A percentile compares a stretch with the other conserved stretches of the same genome.
These are phyloP conservation scores for Tylopilus felleus DNA, from an alignment of 768 basidiomycete genomes.

Conservation along the genomic window DNA sequence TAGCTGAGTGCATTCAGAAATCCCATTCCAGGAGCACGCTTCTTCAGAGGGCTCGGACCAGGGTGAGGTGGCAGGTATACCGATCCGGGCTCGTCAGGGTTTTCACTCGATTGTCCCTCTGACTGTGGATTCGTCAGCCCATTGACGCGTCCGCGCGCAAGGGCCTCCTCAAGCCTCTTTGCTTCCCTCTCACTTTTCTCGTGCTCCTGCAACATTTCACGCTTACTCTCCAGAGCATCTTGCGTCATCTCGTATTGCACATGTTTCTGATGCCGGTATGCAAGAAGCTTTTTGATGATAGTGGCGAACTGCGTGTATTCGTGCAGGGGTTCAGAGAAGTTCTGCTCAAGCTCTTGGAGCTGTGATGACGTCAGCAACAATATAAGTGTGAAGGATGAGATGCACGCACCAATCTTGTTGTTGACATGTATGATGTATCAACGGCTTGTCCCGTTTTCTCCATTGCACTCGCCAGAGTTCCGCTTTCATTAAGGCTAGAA, in stretches of 20 bases:
- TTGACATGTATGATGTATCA: constrained; percentile 91
- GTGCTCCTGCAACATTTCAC: constrained; percentile 80
- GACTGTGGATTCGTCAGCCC: constrained; percentile 23
- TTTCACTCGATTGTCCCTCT: constrained; percentile 35
- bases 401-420: constrained; percentile 73
- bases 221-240: constrained; percentile 80
- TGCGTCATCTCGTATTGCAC: constrained; percentile 98
- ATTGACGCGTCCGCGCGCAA: constrained; percentile 53
- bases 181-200: constrained; percentile 94
- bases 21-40: constrained; percentile 75
- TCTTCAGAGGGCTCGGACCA: constrained; percentile 65
- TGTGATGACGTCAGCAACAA: constrained; percentile 31
- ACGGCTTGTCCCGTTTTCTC: constrained; percentile 98
- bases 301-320: constrained; percentile 93
- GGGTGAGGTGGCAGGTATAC: constrained; percentile 71
- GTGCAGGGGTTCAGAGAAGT: constrained; percentile 93
- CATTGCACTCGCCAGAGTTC: constrained; percentile 72
- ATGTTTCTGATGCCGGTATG: constrained; percentile 96
- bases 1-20: constrained; percentile 89
- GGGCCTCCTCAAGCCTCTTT: constrained; percentile 80
- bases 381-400: background rate
- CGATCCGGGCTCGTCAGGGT: constrained; percentile 42
- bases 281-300: constrained; percentile 92
- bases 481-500: constrained; percentile 84
- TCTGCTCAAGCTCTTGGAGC: constrained; percentile 93